Base-by-base conservation (phyloP, 192 early-diverging fungal species). In the Backusella macrospora region DNA sequence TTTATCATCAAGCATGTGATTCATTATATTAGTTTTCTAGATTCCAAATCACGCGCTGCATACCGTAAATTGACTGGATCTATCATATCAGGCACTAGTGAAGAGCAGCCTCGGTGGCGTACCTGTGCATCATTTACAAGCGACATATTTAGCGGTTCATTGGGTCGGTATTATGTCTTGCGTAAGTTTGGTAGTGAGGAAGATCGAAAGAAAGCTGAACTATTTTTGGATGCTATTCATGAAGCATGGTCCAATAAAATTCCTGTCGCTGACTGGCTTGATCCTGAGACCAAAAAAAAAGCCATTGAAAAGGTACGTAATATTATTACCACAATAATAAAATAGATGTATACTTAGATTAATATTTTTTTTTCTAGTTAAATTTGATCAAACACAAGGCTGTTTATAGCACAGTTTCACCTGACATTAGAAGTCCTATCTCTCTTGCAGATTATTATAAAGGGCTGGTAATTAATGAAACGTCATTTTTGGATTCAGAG, bases 401-500 rank as follows among this genome's bases (percentile, higher is more conserved):
- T 66, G 92, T 88, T 4, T 92, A 88, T 65, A 89, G 86, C 8
- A 80, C 82, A 26, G 82, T 85, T 72, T 84, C 90, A 4, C 83
- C 84, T 12, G 86, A 94, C 73, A 63, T 87, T 3, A 68, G 77
- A 26, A 81, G 77, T 16, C 74, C 84, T 2, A 62, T 74, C 6
- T 70, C 78, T 1, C 71, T 93, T 14, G 81, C 78, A 9, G 73
- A 79, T 0, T 90, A 90, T 68, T 85, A 88, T 74, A 72, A 78
- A 52, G 80, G 84, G 34, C 38, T 93, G 26, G 73, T 69, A 1
- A 81, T 91, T 21, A 70, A 85, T 16, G 71, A 73, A 21, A 52
- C 68, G 0, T 73, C 77, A 3, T 93, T 86, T 76, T 92, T 90
- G 78, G 85, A 89, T 62, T 91, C 91, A 73, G 82, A 86, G 43